Evolutionary conservation across 1,284 basidiomycete species (phyloP).

Genomic region (Ceratobasidium sp.): DNA sequence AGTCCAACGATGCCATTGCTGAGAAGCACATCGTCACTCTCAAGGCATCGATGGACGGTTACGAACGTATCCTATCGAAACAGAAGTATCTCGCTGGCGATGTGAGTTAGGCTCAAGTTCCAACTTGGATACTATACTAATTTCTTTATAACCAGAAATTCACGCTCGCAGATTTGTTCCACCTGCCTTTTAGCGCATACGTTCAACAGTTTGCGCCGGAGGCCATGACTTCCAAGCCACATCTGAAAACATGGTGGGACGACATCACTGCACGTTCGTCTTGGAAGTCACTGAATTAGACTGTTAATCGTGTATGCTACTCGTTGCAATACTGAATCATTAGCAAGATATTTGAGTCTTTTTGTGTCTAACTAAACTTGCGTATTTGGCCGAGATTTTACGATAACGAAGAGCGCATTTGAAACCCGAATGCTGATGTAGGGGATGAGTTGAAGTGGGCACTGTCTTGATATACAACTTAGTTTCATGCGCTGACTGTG

Average conservation of each 20-base stretch:
- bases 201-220: constrained; percentile 48
- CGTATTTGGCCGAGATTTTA: no score
- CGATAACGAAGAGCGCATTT: no score
- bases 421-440: no score
- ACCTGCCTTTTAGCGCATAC: constrained; percentile 60
- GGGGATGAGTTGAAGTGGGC: no score
- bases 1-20: constrained; percentile 51
- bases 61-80: constrained; percentile 61
- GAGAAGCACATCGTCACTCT: constrained; percentile 53
- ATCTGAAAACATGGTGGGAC: constrained; percentile 30
- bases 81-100: constrained; percentile 48
- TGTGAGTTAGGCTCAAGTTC: not conserved
- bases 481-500: no score
- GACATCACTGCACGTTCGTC: constrained; percentile 2
- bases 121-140: not conserved
- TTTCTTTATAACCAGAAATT: constrained; percentile 42
- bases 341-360: no score
- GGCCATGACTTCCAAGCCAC: constrained; percentile 44
- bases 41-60: constrained; percentile 57
- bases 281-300: constrained; percentile 6
- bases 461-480: no score
- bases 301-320: no score
- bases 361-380: no score
- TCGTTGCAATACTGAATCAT: no score
- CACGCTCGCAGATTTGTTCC: constrained; percentile 65